Conservation (phyloP, 805 yeast genomes). For the Saccharomycopsis sp. region DNA sequence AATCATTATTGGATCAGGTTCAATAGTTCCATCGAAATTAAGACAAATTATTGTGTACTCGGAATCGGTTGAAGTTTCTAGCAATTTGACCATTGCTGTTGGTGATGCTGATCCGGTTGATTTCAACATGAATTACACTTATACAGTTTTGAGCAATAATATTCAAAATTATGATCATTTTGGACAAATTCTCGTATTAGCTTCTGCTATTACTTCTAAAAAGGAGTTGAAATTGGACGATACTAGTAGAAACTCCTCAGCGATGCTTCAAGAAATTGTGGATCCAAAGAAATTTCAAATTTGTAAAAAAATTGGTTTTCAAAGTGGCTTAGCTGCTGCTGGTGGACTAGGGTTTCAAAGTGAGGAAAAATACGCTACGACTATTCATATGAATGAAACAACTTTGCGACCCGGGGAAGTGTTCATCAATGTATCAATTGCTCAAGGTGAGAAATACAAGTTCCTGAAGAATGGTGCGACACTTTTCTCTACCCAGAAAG, state of each 20-base stretch:
- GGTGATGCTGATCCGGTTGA: neutral
- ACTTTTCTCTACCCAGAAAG: conserved; percentile 23
- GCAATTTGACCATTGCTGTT: conserved; percentile 1
- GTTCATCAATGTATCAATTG: conserved; percentile 24
- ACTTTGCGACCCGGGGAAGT: neutral
- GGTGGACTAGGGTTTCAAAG: neutral
- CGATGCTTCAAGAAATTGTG: no score
- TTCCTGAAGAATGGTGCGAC: conserved; percentile 23
- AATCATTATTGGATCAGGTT: conserved; percentile 8
- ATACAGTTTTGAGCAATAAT: conserved; percentile 26
- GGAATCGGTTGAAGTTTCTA: conserved; percentile 6
- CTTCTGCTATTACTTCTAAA: conserved; percentile 19
- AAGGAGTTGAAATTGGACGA: no score
- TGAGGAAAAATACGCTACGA: neutral
- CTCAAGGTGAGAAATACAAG: conserved; percentile 22
- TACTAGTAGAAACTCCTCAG: neutral
- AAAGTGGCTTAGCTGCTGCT: no score
- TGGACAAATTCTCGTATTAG: conserved; percentile 32
- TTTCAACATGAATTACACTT: conserved; percentile 8
- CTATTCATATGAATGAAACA: neutral
- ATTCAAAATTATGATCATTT: conserved; percentile 29
- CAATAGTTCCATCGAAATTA: neutral
- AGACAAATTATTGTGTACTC: neutral
- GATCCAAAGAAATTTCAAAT: no score
- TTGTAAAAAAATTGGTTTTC: no score